Evolutionary conservation across 2,329 filamentous ascomycete species (phyloP).

Genomic region (Fusarium temperatum): DNA sequence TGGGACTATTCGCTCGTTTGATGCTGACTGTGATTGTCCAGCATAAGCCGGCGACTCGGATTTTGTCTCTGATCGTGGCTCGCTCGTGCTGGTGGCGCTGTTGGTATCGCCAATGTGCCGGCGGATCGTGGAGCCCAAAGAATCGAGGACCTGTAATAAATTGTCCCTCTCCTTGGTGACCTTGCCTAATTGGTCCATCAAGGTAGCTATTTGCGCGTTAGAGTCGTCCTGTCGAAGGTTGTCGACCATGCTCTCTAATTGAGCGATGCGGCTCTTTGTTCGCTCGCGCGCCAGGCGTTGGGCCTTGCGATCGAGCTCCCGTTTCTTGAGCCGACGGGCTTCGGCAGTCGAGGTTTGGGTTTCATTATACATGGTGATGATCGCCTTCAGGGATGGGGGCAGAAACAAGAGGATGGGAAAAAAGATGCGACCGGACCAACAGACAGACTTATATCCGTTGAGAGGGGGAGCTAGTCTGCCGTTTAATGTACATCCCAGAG

Average conservation of each 20-base stretch:
- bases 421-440: not conserved
- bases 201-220: conserved; percentile 32
- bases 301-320: conserved; percentile 46
- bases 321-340: conserved; percentile 41
- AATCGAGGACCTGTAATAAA: conserved; percentile 22
- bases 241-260: conserved; percentile 44
- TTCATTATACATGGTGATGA: conserved; percentile 15
- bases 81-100: not conserved
- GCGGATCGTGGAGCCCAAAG: conserved; percentile 24
- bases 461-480: not conserved
- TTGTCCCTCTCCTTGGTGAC: conserved; percentile 41
- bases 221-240: conserved; percentile 38
- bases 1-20: not conserved
- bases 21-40: not conserved
- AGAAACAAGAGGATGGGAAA: not conserved
- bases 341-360: conserved; percentile 11
- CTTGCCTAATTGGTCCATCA: conserved; percentile 41
- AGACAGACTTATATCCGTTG: not conserved
- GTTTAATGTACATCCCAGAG: not conserved
- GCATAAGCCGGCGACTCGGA: not conserved
- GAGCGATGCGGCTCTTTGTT: conserved; percentile 45
- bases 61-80: not conserved
- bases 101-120: conserved; percentile 19
- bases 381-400: conserved; percentile 16
- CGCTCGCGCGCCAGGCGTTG: conserved; percentile 46